A percentile compares a stretch with the other conserved stretches of the same genome.
Conservation (phyloP, 2,329 filamentous ascomycete genomes). For the Cladosporium cucumerinum region DNA sequence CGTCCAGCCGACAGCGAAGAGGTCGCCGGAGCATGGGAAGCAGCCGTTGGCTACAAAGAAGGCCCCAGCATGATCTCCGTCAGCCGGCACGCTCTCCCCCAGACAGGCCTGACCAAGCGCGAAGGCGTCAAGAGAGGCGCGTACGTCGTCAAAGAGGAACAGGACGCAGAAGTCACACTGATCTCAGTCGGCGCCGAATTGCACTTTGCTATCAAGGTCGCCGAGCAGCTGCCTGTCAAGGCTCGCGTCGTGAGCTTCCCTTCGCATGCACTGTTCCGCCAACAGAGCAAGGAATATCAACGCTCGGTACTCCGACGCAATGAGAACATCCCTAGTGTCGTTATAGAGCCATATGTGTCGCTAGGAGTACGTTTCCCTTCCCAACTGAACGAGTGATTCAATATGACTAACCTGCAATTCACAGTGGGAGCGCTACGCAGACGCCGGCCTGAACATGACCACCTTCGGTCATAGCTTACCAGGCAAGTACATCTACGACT, state of each 20-base stretch:
- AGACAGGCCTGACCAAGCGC: constrained; percentile 37
- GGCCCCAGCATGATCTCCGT: constrained; percentile 45
- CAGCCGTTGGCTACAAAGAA: constrained; percentile 39
- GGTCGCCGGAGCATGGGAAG: constrained; percentile 42
- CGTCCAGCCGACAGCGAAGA: constrained; percentile 37
- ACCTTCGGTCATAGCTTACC: constrained; percentile 57
- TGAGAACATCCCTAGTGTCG: constrained; percentile 41
- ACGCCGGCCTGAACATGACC: constrained; percentile 54
- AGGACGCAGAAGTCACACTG: constrained; percentile 44
- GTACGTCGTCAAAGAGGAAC: constrained; percentile 41
- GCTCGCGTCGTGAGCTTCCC: constrained; percentile 51
- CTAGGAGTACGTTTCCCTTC: constrained; percentile 35
- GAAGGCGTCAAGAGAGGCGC: constrained; percentile 41
- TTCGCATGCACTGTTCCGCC: constrained; percentile 50
- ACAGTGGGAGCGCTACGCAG: constrained; percentile 57
- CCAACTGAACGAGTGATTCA: background rate
- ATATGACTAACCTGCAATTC: background rate
- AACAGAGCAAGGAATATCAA: constrained; percentile 46
- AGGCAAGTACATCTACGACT: constrained; percentile 53
- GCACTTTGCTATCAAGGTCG: constrained; percentile 45
- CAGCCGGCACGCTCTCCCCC: constrained; percentile 42
- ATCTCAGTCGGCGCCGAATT: constrained; percentile 53
- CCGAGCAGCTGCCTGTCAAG: constrained; percentile 38
- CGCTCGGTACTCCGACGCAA: constrained; percentile 45
- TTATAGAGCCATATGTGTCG: constrained; percentile 60